Percentiles rank a stretch among this genome's conserved stretches.
These are phyloP conservation scores for Zoysia japonica DNA, from an alignment of 176 grass and related monocot species.

Conservation along the genomic window DNA sequence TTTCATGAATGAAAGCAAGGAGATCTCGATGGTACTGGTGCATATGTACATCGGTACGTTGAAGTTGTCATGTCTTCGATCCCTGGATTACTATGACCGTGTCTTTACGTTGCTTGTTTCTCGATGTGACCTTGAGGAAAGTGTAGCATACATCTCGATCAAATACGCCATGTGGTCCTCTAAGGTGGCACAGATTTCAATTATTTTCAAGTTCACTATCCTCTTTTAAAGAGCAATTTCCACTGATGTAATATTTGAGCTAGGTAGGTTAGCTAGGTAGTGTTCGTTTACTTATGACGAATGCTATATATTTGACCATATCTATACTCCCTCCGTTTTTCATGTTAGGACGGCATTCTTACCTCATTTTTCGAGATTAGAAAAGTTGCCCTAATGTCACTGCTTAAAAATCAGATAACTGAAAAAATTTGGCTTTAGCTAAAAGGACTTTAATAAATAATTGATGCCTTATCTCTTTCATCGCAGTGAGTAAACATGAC, in stretches of 20 bases:
- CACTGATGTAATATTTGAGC: not conserved
- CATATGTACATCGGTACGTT: constrained; percentile 19
- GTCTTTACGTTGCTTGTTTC: constrained; percentile 49
- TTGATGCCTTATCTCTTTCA: not conserved
- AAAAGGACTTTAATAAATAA: not conserved
- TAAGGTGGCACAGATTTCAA: not conserved
- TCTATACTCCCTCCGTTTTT: not conserved
- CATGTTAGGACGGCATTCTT: not conserved
- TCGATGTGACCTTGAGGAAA: constrained; percentile 50
- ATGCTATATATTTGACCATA: not conserved
- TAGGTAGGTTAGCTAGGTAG: not conserved
- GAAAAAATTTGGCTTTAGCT: no score
- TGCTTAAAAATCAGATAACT: no score
- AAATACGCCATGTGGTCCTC: constrained; percentile 1
- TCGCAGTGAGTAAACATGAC: not conserved
- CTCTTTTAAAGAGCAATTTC: not conserved
- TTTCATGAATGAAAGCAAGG: constrained; percentile 35
- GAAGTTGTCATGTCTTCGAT: constrained; percentile 38
- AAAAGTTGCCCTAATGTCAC: no score
- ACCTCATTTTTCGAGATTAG: not conserved
- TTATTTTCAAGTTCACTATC: not conserved
- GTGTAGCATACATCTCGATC: constrained; percentile 12
- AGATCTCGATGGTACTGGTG: constrained; percentile 23
- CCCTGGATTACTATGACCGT: constrained; percentile 32
- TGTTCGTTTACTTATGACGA: constrained; percentile 14